Evolutionary conservation across 257 asterid genomes (phyloP).

Genomic region (Solanum medicagineum): DNA sequence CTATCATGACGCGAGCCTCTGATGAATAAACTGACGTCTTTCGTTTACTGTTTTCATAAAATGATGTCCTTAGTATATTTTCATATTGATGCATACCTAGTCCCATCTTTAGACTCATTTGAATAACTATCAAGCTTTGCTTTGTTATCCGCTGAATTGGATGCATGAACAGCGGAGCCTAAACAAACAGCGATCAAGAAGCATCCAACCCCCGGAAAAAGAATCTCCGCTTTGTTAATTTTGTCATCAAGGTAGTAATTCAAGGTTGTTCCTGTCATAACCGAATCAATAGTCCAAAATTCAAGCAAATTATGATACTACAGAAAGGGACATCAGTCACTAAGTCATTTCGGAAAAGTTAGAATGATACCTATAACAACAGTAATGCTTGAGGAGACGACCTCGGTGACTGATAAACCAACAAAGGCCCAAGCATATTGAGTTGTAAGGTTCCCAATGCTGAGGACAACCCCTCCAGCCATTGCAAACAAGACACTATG

Average conservation of each 20-base stretch:
- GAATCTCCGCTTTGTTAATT: slow-evolving; percentile 88
- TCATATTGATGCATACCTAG: slow-evolving; percentile 14
- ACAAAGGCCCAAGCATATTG: slow-evolving; percentile 97
- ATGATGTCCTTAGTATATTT: not conserved
- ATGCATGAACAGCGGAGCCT: slow-evolving; percentile 73
- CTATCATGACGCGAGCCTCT: not conserved
- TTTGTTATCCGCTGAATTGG: slow-evolving; percentile 69
- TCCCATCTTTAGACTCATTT: slow-evolving; percentile 15
- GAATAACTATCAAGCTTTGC: slow-evolving; percentile 43
- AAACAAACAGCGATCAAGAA: slow-evolving; percentile 86
- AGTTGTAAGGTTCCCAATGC: slow-evolving; percentile 81
- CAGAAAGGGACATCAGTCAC: not conserved
- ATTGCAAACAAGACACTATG: slow-evolving; percentile 74
- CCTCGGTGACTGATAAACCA: slow-evolving; percentile 92
- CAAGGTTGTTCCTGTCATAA: slow-evolving; percentile 61
- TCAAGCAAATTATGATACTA: not conserved
- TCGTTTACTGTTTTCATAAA: not conserved
- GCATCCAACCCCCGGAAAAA: slow-evolving; percentile 88
- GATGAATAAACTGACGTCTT: not conserved
- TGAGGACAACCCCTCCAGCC: slow-evolving; percentile 80
- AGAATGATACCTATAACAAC: slow-evolving; percentile 67
- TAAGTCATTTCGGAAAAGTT: not conserved
- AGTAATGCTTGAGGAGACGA: slow-evolving; percentile 68
- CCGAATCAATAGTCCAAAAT: not conserved
- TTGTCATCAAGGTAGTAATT: slow-evolving; percentile 81